These are phyloP conservation scores for Lichtheimia hyalospora DNA, from an alignment of 371 early-diverging fungal genomes.

Conservation along the genomic window DNA sequence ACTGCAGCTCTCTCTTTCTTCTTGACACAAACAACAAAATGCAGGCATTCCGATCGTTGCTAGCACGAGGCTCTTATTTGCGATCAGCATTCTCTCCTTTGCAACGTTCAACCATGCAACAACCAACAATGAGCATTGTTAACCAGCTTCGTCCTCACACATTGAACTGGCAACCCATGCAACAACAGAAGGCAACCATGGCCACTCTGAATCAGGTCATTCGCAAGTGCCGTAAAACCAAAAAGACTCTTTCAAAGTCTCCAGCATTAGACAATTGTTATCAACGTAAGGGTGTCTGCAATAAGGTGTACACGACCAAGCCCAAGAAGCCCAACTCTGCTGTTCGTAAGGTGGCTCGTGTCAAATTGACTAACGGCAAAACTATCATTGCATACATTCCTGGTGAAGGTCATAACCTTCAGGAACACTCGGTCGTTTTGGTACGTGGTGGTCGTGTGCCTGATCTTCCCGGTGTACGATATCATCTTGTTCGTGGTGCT, in stretches of 20 bases:
- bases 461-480: slow-evolving; percentile 97
- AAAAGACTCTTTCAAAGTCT: slow-evolving; percentile 65
- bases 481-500: slow-evolving; percentile 92
- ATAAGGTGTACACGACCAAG: slow-evolving; percentile 92
- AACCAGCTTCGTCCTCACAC: background rate
- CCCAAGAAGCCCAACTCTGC: slow-evolving; percentile 96
- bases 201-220: slow-evolving; percentile 97
- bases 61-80: background rate
- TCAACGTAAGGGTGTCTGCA: slow-evolving; percentile 92
- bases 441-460: slow-evolving; percentile 94
- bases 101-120: background rate
- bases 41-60: slow-evolving; percentile 2
- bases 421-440: slow-evolving; percentile 95
- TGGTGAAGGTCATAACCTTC: slow-evolving; percentile 97
- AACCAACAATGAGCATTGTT: background rate
- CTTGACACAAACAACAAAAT: background rate
- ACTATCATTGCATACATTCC: slow-evolving; percentile 93
- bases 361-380: slow-evolving; percentile 86
- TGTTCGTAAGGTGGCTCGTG: slow-evolving; percentile 84
- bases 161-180: background rate
- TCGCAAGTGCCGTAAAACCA: slow-evolving; percentile 79
- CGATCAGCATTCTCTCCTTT: background rate
- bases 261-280: slow-evolving; percentile 91
- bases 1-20: too few species aligned
- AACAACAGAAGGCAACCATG: slow-evolving; percentile 53